phyloP scores from a whole-genome alignment of 2,329 filamentous ascomycete species.

The Trichoderma atroviride region DNA sequence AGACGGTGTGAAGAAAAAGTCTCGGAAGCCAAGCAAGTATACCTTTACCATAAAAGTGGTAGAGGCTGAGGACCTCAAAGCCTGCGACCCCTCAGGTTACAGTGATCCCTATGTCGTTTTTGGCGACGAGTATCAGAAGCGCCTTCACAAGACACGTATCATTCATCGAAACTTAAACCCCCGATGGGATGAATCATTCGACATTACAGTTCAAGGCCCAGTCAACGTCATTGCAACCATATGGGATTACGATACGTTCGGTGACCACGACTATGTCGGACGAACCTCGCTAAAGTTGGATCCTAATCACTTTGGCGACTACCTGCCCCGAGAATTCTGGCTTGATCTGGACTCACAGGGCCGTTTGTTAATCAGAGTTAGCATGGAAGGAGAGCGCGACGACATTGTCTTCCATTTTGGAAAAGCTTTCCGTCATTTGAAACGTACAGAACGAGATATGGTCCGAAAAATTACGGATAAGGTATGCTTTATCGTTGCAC shows the following conservation, averaged over 20 bases:
- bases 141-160: slow-evolving; percentile 90
- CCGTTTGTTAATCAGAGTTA: slow-evolving; percentile 82
- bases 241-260: slow-evolving; percentile 97
- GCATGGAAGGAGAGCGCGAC: slow-evolving; percentile 97
- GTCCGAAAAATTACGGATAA: slow-evolving; percentile 97
- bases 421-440: slow-evolving; percentile 92
- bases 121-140: slow-evolving; percentile 96
- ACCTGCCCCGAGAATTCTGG: slow-evolving; percentile 95
- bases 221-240: slow-evolving; percentile 95
- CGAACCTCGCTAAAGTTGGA: slow-evolving; percentile 98
- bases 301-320: slow-evolving; percentile 95
- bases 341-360: slow-evolving; percentile 96
- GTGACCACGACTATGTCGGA: slow-evolving; percentile 96
- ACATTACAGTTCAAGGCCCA: slow-evolving; percentile 89
- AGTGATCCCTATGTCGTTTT: slow-evolving; percentile 98
- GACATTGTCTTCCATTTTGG: slow-evolving; percentile 99
- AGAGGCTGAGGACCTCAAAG: slow-evolving; percentile 94
- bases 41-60: slow-evolving; percentile 99
- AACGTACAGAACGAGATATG: slow-evolving; percentile 97
- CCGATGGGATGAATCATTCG: slow-evolving; percentile 95
- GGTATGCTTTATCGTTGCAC: slow-evolving; percentile 52
- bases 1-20: slow-evolving; percentile 67
- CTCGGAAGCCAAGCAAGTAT: slow-evolving; percentile 77
- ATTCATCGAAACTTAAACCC: slow-evolving; percentile 90
- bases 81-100: slow-evolving; percentile 91